Evolutionary conservation across 441 rosid species (phyloP).

Genomic region (Corymbia calophylla): DNA sequence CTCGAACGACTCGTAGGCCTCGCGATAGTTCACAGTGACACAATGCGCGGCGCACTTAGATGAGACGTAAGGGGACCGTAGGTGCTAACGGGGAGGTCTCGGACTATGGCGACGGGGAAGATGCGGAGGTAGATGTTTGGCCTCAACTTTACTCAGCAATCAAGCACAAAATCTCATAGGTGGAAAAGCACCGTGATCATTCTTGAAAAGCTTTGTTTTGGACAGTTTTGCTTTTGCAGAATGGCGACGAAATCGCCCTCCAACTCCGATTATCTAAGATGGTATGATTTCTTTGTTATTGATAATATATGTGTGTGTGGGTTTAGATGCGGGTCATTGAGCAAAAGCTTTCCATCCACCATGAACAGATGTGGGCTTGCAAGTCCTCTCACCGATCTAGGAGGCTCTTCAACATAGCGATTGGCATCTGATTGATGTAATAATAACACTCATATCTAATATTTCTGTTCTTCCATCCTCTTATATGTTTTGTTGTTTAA

Average conservation of each 20-base stretch:
- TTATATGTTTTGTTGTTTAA: too few relatives aligned
- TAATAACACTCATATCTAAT: not conserved
- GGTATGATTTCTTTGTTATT: not conserved
- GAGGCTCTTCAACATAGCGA: not conserved
- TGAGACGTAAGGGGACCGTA: too few relatives aligned
- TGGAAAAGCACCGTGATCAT: constrained; percentile 51
- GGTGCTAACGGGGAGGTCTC: too few relatives aligned
- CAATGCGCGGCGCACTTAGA: too few relatives aligned
- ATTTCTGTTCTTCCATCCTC: not conserved
- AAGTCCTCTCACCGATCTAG: not conserved
- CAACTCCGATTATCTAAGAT: not conserved
- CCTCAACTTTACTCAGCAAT: constrained; percentile 42
- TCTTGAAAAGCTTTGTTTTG: constrained; percentile 13
- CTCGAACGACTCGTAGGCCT: too few relatives aligned
- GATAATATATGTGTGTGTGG: not conserved
- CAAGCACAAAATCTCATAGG: constrained; percentile 20
- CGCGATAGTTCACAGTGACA: too few relatives aligned
- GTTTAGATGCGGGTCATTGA: not conserved
- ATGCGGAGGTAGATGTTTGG: constrained; percentile 40
- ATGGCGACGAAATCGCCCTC: not conserved
- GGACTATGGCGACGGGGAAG: too few relatives aligned
- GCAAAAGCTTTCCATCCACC: not conserved
- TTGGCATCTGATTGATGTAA: not conserved
- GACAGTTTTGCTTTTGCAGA: not conserved
- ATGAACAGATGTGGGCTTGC: not conserved